These are phyloP conservation scores for Hypoxylon sp. DNA, from an alignment of 2,329 filamentous ascomycete genomes.

Conservation along the genomic window DNA sequence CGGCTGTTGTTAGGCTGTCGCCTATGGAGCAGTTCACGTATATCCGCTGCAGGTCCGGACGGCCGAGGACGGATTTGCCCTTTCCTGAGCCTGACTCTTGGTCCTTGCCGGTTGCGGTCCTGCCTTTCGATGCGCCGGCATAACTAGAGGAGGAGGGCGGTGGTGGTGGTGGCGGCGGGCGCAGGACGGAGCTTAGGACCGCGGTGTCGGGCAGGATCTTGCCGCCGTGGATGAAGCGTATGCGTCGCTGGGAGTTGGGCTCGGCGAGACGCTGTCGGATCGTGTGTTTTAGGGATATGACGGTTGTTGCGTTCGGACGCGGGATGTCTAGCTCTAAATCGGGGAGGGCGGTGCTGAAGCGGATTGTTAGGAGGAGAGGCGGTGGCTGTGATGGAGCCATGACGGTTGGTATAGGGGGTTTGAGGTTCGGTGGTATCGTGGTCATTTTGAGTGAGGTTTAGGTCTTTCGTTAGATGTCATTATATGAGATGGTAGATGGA, in stretches of 20 bases:
- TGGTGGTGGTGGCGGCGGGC: constrained; percentile 66
- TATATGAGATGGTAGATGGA: neutral
- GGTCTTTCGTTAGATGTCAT: no score
- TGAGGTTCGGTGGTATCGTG: constrained; percentile 25
- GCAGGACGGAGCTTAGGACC: constrained; percentile 73
- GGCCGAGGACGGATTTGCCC: constrained; percentile 71
- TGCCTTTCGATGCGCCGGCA: constrained; percentile 17
- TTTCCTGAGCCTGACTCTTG: constrained; percentile 67
- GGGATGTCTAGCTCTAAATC: constrained; percentile 83
- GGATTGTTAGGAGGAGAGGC: constrained; percentile 80
- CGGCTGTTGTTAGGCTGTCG: constrained; percentile 71
- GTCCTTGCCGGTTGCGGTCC: constrained; percentile 36
- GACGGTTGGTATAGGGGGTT: constrained; percentile 24
- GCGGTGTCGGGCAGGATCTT: constrained; percentile 81
- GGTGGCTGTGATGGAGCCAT: constrained; percentile 26
- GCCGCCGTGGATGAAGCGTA: constrained; percentile 90
- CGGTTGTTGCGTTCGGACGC: constrained; percentile 72
- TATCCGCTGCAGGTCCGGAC: constrained; percentile 61
- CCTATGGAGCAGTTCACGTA: constrained; percentile 96
- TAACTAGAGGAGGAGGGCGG: constrained; percentile 42
- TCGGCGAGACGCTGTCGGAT: constrained; percentile 76
- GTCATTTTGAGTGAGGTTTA: constrained; percentile 29
- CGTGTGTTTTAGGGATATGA: constrained; percentile 80
- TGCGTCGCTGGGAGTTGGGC: constrained; percentile 70
- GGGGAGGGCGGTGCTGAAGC: constrained; percentile 85